Evolutionary conservation across 495 filamentous ascomycete genomes (phyloP), one percentile per base, ranked within the genome.

Genomic region (Penicillium chermesinum): DNA sequence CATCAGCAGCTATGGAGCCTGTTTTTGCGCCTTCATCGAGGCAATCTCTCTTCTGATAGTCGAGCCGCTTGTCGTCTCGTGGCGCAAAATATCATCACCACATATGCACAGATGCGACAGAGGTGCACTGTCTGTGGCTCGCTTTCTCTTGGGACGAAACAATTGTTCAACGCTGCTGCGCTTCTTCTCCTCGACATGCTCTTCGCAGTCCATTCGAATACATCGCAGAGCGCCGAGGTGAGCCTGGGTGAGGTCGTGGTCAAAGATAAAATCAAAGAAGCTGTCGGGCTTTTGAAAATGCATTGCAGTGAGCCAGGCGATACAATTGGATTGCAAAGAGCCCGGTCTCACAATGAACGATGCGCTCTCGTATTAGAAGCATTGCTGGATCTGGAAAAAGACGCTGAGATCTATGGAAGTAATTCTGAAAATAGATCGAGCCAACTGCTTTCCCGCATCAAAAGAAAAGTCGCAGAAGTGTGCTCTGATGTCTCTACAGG

Each of bases 1-100:
- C 61, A 66, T 50, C 63, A 66, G 41, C 61, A 66, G 50, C 51
- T 66, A 1, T 66, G 63, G 63, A 50, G 51, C 39, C 15, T 66
- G 18, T 50, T 66, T 37, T 50, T 66, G 6, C 52, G 61, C 35
- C 50, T 67, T 7, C 50, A 65, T 44, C 59, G 57, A 19, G 42
- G 33, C 6, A 57, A 30, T 46, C 46, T 58, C 10, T 46, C 54
- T 39, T 36, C 32, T n/a, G 44, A 42, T 8, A 52, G 52, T 2
- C 58, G 52, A 0, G 39, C 55, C 14, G 27, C 49, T 12, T 62
- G 55, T 49, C 55, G 49, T n/a, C 40, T 59, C n/a, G 33, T 62
- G 16, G 61, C 61, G n/a, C 55, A 62, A 20, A 62, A 62, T 30
- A 57, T 64, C 33, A 64, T 64, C 32, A 53, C 22, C 27, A 54